phyloP scores from a whole-genome alignment of 2,329 filamentous ascomycete species.

The Ophiostoma angusticollis region DNA sequence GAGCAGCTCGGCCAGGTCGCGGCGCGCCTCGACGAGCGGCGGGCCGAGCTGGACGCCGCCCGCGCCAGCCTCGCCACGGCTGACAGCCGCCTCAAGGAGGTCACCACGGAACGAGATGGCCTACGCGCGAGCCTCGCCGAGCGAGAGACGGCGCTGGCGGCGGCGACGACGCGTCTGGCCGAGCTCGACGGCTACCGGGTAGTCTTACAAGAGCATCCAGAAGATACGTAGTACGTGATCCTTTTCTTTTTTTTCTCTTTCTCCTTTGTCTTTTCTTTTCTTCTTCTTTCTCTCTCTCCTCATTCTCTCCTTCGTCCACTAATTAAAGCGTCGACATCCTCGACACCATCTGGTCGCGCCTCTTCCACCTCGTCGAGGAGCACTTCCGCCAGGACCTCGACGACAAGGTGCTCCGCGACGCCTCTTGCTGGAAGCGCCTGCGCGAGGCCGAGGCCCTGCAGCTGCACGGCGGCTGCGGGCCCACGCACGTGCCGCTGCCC shows the following conservation, averaged over 20 bases:
- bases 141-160: constrained; percentile 14
- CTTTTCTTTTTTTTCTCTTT: not conserved
- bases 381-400: constrained; percentile 23
- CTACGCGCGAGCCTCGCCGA: constrained; percentile 16
- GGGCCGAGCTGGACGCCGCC: constrained; percentile 15
- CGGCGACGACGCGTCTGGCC: constrained; percentile 15
- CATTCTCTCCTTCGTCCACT: not conserved
- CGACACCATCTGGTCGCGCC: constrained; percentile 23
- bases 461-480: too few species aligned
- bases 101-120: too few species aligned
- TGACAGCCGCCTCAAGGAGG: constrained; percentile 13
- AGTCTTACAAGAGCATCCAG: constrained; percentile 17
- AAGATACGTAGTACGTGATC: constrained; percentile 20
- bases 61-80: constrained; percentile 15
- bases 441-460: constrained; percentile 21
- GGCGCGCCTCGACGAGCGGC: constrained; percentile 10
- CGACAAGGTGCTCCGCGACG: constrained; percentile 18
- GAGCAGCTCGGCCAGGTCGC: constrained; percentile 4
- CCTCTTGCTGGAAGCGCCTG: constrained; percentile 23
- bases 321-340: constrained; percentile 19
- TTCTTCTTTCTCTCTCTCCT: too few species aligned
- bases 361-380: constrained; percentile 20
- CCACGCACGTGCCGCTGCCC: constrained; percentile 22
- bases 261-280: too few species aligned
- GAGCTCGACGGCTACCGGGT: constrained; percentile 21